phyloP scores from a whole-genome alignment of 1,284 basidiomycete species.

The Malassezia yamatoensis region DNA sequence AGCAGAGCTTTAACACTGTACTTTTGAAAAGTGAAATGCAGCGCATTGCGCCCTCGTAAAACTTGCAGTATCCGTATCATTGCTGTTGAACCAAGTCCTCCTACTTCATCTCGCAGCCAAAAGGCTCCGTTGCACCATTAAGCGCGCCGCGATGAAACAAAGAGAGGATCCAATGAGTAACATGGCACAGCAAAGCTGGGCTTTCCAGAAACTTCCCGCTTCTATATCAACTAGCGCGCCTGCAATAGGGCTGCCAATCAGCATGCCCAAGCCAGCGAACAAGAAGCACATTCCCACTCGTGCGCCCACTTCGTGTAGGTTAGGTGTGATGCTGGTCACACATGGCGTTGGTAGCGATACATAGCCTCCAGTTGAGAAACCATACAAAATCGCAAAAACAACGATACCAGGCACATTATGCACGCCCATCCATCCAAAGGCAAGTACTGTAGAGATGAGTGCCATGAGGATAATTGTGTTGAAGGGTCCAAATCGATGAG shows the following conservation, averaged over 20 bases:
- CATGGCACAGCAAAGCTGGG: conserved; percentile 14
- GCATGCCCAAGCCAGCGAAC: conserved; percentile 10
- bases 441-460: conserved; percentile 27
- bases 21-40: too few species aligned
- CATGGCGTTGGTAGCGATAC: conserved; percentile 22
- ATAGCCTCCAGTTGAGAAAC: conserved; percentile 28
- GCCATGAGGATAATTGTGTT: conserved; percentile 45
- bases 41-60: too few species aligned
- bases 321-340: background rate
- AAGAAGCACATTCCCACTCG: conserved; percentile 7
- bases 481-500: conserved; percentile 43
- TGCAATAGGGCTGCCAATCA: conserved; percentile 20
- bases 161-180: background rate
- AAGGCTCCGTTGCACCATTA: background rate
- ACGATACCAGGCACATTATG: conserved; percentile 10
- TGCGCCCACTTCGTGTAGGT: background rate
- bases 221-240: conserved; percentile 13
- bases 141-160: background rate
- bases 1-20: background rate
- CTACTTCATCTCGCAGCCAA: background rate
- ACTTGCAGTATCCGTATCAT: too few species aligned
- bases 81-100: too few species aligned
- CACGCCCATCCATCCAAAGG: conserved; percentile 20
- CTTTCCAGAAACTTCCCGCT: background rate
- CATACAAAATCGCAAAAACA: conserved; percentile 26